Percentiles rank a stretch among this genome's conserved stretches.
phyloP scores from a whole-genome alignment of 495 filamentous ascomycete genomes.

The Penicillium waksmanii region DNA sequence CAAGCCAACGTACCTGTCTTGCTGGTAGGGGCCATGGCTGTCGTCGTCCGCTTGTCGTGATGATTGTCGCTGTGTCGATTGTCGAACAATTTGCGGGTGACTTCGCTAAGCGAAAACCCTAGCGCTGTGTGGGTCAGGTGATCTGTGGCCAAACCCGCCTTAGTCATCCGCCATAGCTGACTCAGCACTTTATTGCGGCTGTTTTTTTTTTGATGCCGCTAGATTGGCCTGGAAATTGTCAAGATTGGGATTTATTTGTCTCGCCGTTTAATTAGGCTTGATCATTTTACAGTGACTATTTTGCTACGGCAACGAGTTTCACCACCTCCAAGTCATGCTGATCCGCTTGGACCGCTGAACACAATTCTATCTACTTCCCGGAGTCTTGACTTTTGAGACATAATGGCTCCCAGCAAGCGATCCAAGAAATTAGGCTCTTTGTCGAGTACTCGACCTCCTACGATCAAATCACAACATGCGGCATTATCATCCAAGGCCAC shows the following conservation, averaged over 20 bases:
- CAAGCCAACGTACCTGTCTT: constrained; percentile 67
- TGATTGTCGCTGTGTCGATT: constrained; percentile 49
- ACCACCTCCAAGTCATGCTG: too few relatives aligned
- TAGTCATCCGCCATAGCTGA: constrained; percentile 18
- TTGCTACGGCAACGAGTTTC: too few relatives aligned
- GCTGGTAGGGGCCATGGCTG: constrained; percentile 75
- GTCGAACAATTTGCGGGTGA: constrained; percentile 48
- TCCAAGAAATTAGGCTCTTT: constrained; percentile 54
- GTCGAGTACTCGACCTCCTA: constrained; percentile 72
- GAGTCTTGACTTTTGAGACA: background rate
- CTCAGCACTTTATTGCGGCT: constrained; percentile 10
- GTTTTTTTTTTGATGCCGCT: constrained; percentile 8
- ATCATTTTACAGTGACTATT: too few relatives aligned
- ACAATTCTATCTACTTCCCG: too few relatives aligned
- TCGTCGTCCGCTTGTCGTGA: constrained; percentile 54
- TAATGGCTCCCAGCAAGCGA: constrained; percentile 23
- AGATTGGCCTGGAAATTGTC: too few relatives aligned
- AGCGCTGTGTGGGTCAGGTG: constrained; percentile 56
- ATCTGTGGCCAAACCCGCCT: constrained; percentile 27
- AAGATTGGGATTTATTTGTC: too few relatives aligned
- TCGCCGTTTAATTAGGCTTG: too few relatives aligned
- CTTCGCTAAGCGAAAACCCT: constrained; percentile 54
- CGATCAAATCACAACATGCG: constrained; percentile 49
- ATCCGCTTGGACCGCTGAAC: too few relatives aligned
- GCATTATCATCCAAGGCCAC: constrained; percentile 80